These are phyloP conservation scores for Purpureocillium lavendulum DNA, from an alignment of 2,329 filamentous ascomycete species.

Conservation along the genomic window DNA sequence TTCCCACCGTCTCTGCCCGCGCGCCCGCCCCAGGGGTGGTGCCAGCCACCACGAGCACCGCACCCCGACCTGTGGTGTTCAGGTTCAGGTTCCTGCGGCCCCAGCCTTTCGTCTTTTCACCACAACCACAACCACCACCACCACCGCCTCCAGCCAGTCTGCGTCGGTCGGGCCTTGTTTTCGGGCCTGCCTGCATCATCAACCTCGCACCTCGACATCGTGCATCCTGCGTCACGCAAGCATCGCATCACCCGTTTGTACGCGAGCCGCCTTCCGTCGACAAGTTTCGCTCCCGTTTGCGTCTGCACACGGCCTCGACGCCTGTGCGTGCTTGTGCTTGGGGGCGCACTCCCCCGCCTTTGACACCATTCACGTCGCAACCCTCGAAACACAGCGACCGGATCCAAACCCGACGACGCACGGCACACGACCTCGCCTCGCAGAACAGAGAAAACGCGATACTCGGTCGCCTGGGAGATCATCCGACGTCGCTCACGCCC, in stretches of 20 bases:
- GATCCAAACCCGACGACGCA: background rate
- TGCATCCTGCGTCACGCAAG: too few relatives aligned
- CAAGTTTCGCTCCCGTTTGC: background rate
- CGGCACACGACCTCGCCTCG: background rate
- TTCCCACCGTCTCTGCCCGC: too few relatives aligned
- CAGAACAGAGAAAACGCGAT: too few relatives aligned
- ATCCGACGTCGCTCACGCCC: background rate
- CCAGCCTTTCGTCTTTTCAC: conserved; percentile 21
- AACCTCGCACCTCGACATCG: background rate
- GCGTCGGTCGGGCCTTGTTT: background rate
- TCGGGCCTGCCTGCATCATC: conserved; percentile 3
- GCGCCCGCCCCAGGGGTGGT: background rate
- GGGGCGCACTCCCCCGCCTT: background rate
- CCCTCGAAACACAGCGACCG: background rate
- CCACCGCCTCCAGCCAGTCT: conserved; percentile 7
- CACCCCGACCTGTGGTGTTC: too few relatives aligned
- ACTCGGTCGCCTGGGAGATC: background rate
- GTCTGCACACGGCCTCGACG: background rate
- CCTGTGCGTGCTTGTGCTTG: background rate
- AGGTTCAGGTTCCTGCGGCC: conserved; percentile 6
- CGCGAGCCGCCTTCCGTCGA: background rate
- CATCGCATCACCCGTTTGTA: too few relatives aligned
- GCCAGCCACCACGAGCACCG: conserved; percentile 18
- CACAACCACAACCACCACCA: conserved; percentile 6
- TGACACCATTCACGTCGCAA: conserved; percentile 3